Evolutionary conservation across 1,284 basidiomycete species (phyloP), one percentile per base, ranked within the genome.

Genomic region (Moesziomyces sp.): DNA sequence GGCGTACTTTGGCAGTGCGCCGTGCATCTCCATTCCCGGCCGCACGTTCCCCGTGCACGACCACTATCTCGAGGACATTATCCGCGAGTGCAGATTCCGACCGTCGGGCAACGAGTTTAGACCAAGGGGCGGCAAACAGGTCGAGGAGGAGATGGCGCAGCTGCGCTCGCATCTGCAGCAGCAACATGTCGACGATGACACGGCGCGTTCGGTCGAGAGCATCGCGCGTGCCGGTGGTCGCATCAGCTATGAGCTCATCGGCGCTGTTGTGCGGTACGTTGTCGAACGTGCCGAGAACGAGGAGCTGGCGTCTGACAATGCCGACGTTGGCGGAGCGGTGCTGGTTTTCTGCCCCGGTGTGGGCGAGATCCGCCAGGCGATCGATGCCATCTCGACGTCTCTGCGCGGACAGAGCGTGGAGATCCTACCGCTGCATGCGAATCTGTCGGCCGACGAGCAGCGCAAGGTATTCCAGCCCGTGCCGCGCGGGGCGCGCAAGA

Each of bases 401-500:
- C 76, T 70, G 18, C 52, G 61, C 18, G 70, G 84, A 18, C 56
- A 62, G 85, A 85, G 78, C 19, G 88, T 89, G 8, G 88, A 90
- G 47, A 88, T 94, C 50, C 86, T 94, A 44, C 92, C 94, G 0
- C 88, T 97, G 2, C 95, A 97, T 80, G 93, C 94, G 13, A 97
- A 97, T 83, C 86, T 97, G 14, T 90, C 93, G 0, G 91, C 87
- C 46, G 89, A 91, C 18, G 94, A 97, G 79, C 95, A 97, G 85
- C 89, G 90, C 11, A 86, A 86, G 6, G 92, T 95, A 0, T 97
- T 97, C 81, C 70, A 79, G 26, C 87, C 88, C 0, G 88, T 88
- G 0, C 85, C 87, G 0, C 18, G 67, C 5, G 76, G 78, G 0
- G 88, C 87, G 61, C 91, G 94, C 87, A 97, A 97, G 84, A 89